A percentile compares a stretch with the other conserved stretches of the same genome.
These are phyloP conservation scores for Corymbia calophylla DNA, from an alignment of 441 rosid species.

Conservation along the genomic window DNA sequence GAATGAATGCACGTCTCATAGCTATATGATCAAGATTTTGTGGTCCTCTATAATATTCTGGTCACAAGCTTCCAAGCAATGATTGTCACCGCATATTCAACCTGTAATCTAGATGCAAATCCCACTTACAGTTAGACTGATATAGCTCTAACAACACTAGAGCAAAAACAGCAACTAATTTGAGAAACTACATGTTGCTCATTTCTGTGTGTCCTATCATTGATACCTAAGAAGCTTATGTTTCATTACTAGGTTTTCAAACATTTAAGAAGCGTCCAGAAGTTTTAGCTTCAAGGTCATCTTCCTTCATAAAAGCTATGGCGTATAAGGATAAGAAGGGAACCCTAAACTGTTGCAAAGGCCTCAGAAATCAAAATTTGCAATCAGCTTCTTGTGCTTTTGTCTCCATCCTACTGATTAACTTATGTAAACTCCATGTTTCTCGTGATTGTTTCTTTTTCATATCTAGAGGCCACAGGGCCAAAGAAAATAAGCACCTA, in stretches of 20 bases:
- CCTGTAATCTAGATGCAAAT: background rate
- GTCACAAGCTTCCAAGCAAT: background rate
- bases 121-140: rapidly evolving
- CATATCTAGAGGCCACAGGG: background rate
- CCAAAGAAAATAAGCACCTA: background rate
- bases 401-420: background rate
- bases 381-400: background rate
- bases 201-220: background rate
- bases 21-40: background rate
- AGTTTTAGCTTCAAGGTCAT: background rate
- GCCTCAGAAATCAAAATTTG: background rate
- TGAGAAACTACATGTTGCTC: background rate
- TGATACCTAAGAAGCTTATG: background rate
- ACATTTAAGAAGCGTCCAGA: background rate
- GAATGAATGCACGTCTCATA: background rate
- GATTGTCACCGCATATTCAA: background rate
- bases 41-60: background rate
- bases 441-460: background rate
- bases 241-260: background rate
- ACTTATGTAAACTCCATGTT: background rate
- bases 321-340: background rate
- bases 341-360: background rate
- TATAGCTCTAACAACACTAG: background rate
- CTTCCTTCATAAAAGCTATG: background rate
- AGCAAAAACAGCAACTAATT: background rate